Percentiles rank a stretch among this genome's conserved stretches.
These are phyloP conservation scores for Pontederia paniculata DNA, from an alignment of 176 grass and related monocot species.

Conservation along the genomic window DNA sequence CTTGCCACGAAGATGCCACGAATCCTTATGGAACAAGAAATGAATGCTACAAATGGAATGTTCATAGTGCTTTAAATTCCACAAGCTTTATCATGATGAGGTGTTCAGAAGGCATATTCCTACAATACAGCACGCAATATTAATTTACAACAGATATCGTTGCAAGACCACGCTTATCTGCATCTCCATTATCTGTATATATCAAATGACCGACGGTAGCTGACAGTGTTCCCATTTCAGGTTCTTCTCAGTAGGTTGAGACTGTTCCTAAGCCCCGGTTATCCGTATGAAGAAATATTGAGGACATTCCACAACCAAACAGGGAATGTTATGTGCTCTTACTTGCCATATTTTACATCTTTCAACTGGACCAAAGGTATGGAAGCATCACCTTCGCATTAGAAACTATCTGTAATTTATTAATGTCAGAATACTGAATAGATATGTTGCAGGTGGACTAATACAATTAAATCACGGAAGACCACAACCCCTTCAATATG, in stretches of 20 bases:
- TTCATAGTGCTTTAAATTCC: too few species aligned
- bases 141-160: too few species aligned
- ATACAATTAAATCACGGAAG: conserved; percentile 86
- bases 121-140: too few species aligned
- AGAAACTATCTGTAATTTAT: conserved; percentile 3
- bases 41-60: too few species aligned
- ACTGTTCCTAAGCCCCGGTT: conserved; percentile 79
- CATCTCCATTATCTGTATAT: too few species aligned
- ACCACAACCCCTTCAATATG: conserved; percentile 85
- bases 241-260: conserved; percentile 85
- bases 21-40: too few species aligned
- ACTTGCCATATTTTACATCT: conserved; percentile 49
- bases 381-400: too few species aligned
- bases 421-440: neutral
- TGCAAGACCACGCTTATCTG: too few species aligned
- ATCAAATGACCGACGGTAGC: too few species aligned
- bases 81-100: too few species aligned
- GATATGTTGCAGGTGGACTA: conserved; percentile 55
- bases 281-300: conserved; percentile 92
- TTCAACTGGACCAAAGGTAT: conserved; percentile 93
- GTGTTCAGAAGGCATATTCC: too few species aligned
- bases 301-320: conserved; percentile 90
- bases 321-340: conserved; percentile 78
- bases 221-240: too few species aligned
- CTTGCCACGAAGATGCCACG: neutral